Evolutionary conservation across 352 stramenopile genomes (phyloP).

Genomic region (Phytopythium litorale): DNA sequence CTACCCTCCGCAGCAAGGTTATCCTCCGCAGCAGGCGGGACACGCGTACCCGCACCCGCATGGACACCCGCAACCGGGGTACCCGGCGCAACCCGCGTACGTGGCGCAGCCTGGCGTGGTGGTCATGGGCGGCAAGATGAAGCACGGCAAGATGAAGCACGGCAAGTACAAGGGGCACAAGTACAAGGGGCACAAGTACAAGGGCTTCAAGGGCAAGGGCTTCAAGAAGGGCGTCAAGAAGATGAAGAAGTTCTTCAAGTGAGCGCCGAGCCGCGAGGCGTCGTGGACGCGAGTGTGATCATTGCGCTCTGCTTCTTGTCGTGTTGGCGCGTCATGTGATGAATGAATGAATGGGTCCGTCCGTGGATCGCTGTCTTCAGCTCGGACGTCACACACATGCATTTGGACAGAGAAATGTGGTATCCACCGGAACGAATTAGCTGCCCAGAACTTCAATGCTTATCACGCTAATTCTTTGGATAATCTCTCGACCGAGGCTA

Average conservation of each 20-base stretch:
- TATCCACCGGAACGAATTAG: neutral
- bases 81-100: slow-evolving; percentile 20
- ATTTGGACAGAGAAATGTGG: neutral
- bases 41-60: slow-evolving; percentile 12
- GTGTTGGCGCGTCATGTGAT: neutral
- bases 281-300: neutral
- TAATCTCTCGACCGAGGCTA: neutral
- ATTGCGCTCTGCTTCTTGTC: neutral
- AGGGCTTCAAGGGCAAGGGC: slow-evolving; percentile 15
- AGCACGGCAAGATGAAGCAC: slow-evolving; percentile 26
- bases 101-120: slow-evolving; percentile 23
- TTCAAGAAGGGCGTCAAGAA: slow-evolving; percentile 41
- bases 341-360: neutral
- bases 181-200: slow-evolving; percentile 16
- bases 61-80: slow-evolving; percentile 10
- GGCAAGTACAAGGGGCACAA: slow-evolving; percentile 23
- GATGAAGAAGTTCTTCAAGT: slow-evolving; percentile 52
- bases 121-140: slow-evolving; percentile 10
- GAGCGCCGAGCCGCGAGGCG: neutral
- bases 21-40: slow-evolving; percentile 19
- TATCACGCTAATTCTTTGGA: neutral
- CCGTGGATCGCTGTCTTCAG: neutral
- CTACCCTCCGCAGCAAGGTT: slow-evolving; percentile 14
- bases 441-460: neutral
- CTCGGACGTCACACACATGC: neutral